phyloP scores from a whole-genome alignment of 148 eudicot species.

The Rhododendron simsii region DNA sequence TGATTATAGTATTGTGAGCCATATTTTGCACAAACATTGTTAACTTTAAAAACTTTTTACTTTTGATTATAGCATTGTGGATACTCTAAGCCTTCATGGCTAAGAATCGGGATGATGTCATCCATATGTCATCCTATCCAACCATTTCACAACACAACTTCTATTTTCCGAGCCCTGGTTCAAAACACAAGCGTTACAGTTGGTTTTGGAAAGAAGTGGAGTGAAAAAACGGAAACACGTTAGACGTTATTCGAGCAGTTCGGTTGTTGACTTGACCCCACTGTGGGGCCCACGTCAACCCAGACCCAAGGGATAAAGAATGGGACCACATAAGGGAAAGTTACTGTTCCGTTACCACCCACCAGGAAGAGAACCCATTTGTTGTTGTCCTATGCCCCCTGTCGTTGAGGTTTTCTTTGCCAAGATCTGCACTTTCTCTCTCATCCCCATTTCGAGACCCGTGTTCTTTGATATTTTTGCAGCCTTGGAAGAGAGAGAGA shows the following conservation, averaged over 20 bases:
- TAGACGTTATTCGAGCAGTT: neutral
- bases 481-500: neutral
- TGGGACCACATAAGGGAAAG: neutral
- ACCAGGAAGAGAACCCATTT: neutral
- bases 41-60: no score
- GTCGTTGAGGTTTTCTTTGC: neutral
- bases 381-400: neutral
- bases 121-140: no score
- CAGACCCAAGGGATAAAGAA: neutral
- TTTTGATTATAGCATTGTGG: no score
- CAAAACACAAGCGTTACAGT: no score
- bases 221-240: neutral
- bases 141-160: no score
- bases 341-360: neutral
- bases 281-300: neutral
- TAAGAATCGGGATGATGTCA: no score
- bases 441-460: neutral
- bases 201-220: no score
- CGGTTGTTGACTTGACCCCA: neutral
- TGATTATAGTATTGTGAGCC: no score
- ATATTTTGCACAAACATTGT: no score
- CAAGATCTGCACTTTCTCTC: neutral
- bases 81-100: no score
- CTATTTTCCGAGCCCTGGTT: no score
- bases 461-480: slow-evolving; percentile 8